phyloP scores from a whole-genome alignment of 331 rosid genomes.

The Telfairia occidentalis region DNA sequence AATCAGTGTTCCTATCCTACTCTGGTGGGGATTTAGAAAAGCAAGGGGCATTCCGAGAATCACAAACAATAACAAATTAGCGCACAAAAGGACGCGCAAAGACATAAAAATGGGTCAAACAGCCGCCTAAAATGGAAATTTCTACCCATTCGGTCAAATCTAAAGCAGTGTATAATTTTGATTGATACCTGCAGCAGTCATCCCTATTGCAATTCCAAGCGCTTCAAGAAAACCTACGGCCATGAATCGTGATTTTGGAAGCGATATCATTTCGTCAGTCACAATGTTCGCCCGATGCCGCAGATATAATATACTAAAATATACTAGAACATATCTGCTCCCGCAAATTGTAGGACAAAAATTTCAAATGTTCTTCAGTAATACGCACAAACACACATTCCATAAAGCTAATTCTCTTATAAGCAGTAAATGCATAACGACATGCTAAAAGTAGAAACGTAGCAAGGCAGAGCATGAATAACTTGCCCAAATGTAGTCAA shows the following conservation, averaged over 20 bases:
- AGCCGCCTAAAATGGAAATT: not conserved
- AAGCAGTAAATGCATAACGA: not conserved
- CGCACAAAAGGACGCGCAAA: not conserved
- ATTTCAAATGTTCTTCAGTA: not conserved
- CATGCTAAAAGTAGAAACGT: not conserved
- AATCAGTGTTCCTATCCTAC: not conserved
- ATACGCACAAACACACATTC: not conserved
- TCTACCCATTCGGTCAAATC: not conserved
- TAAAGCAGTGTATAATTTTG: not conserved
- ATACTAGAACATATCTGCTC: conserved; percentile 56
- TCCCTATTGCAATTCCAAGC: conserved; percentile 68
- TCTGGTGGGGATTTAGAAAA: not conserved
- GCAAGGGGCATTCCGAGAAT: not conserved
- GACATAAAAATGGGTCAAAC: not conserved
- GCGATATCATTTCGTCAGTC: conserved; percentile 60
- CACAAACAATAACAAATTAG: not conserved
- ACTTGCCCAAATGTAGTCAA: conserved; percentile 63
- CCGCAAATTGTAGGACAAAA: not conserved
- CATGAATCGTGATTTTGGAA: conserved; percentile 56
- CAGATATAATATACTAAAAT: conserved; percentile 42
- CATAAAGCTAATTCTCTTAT: not conserved
- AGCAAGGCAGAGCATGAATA: not conserved
- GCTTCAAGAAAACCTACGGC: conserved; percentile 74
- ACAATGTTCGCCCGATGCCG: conserved; percentile 66
- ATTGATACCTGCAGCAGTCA: conserved; percentile 70